Conservation (phyloP, 2,329 filamentous ascomycete genomes). For the Westerdykella ornata region DNA sequence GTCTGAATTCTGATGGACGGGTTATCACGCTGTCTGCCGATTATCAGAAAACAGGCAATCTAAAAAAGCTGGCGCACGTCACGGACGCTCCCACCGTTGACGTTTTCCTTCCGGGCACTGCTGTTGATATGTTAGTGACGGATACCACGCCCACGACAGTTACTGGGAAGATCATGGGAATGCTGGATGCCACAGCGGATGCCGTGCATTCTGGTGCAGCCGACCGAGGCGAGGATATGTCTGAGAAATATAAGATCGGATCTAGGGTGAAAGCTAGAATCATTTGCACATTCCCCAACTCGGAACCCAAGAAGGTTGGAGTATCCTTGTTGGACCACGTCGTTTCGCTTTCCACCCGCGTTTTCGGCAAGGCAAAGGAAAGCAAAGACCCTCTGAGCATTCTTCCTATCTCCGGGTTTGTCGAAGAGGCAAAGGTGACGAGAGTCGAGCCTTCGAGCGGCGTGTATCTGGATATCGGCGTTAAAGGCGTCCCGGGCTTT, state of each 20-base stretch:
- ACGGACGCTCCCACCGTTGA: constrained; percentile 78
- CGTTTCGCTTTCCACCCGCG: constrained; percentile 51
- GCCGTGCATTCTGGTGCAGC: constrained; percentile 78
- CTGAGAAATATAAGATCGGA: constrained; percentile 73
- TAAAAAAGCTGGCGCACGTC: constrained; percentile 59
- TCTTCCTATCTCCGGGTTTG: constrained; percentile 64
- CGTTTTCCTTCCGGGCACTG: constrained; percentile 85
- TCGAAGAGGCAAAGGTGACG: constrained; percentile 71
- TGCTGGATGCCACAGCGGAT: constrained; percentile 85
- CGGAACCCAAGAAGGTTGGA: constrained; percentile 75
- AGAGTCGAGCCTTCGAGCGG: constrained; percentile 76
- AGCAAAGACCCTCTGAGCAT: constrained; percentile 51
- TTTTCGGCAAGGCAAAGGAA: constrained; percentile 35
- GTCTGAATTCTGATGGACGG: constrained; percentile 68
- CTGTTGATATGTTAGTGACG: constrained; percentile 75
- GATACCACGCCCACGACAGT: constrained; percentile 70
- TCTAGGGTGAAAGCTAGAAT: constrained; percentile 79
- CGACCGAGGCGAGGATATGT: constrained; percentile 61
- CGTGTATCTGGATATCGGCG: constrained; percentile 67
- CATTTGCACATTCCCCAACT: constrained; percentile 76
- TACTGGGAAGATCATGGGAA: constrained; percentile 82
- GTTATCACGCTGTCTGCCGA: constrained; percentile 80
- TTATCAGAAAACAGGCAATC: constrained; percentile 60
- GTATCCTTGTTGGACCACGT: constrained; percentile 86
- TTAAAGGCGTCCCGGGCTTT: constrained; percentile 68